Conservation (phyloP, 768 basidiomycete species). For the Candolleomyces aberdarensis region DNA sequence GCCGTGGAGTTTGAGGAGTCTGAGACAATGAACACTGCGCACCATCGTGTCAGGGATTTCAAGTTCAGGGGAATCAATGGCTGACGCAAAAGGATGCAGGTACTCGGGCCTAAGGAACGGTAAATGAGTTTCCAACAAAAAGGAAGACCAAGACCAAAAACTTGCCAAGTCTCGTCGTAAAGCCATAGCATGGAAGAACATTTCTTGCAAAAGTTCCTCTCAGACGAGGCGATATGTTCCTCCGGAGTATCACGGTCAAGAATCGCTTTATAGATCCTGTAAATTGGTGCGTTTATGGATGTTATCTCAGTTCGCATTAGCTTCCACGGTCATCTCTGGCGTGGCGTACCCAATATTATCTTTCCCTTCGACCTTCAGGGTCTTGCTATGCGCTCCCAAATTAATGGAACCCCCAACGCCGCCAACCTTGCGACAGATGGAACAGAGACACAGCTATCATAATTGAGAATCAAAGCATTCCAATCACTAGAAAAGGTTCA, state of each 20-base stretch:
- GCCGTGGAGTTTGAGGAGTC: background rate
- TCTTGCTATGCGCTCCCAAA: constrained; percentile 52
- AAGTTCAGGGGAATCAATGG: constrained; percentile 59
- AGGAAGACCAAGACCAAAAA: background rate
- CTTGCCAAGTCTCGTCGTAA: constrained; percentile 54
- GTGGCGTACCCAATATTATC: constrained; percentile 47
- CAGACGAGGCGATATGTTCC: constrained; percentile 47
- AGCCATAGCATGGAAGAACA: constrained; percentile 70
- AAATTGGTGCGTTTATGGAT: background rate
- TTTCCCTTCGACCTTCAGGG: constrained; percentile 51
- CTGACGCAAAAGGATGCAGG: constrained; percentile 67
- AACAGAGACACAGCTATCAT: constrained; percentile 56
- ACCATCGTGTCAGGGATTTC: constrained; percentile 51
- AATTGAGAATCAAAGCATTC: background rate
- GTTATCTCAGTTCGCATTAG: background rate
- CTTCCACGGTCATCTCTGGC: background rate
- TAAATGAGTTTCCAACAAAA: background rate
- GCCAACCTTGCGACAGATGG: constrained; percentile 70
- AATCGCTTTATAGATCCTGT: constrained; percentile 61
- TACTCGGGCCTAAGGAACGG: constrained; percentile 45
- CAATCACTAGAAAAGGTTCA: too few relatives aligned
- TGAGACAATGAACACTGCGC: constrained; percentile 9
- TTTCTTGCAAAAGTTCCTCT: constrained; percentile 60
- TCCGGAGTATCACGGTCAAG: constrained; percentile 51
- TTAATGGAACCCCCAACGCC: constrained; percentile 65